Evolutionary conservation across 2,329 filamentous ascomycete genomes (phyloP), one percentile per base, ranked within the genome.

Genomic region (Fusarium sp.): DNA sequence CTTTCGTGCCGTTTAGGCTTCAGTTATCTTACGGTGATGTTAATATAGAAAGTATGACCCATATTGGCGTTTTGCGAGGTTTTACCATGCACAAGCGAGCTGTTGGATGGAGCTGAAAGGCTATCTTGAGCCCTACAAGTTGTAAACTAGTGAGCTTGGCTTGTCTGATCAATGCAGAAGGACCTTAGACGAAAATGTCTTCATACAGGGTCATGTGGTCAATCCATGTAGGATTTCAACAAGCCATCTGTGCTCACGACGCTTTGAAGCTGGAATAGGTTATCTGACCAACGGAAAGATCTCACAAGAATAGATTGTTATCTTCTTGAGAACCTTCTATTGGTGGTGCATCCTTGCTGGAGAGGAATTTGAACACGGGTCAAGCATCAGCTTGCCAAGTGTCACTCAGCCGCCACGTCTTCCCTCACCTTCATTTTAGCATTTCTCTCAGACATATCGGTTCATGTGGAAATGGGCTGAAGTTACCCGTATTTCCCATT

Each of bases 241-340:
- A 10, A 51, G 22, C 8, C 28, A 51, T 51, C 28, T 32, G 6
- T 18, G 3, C 28, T 24, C 48, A 51, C 15, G 28, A 32, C 6
- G 48, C 22, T 32, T 32, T 24, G 47, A 51, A n/a, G 28, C 28
- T 18, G 28, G 0, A 18, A 24, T 51, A 6, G 22, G 2, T 24
- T 2, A 6, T 51, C 28, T 20, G 22, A 2, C 8, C 22, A 18
- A 24, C 3, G 4, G 11, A 24, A 14, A 0, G 4, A 51, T 2
- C 48, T 51, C 22, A 32, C 8, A 18, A 24, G 3, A 18, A 32
- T 18, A 51, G 3, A 17, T 5, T 12, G 17, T 32, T 11, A 8
- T 22, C 6, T 6, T 13, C 47, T 5, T 32, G 15, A 32, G 15
- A 32, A 18, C 15, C 11, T 50, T 2, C 8, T 50, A 32, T 32